These are phyloP conservation scores for Arthrobotrys entomopaga DNA, from an alignment of 2,329 filamentous ascomycete species.

Conservation along the genomic window DNA sequence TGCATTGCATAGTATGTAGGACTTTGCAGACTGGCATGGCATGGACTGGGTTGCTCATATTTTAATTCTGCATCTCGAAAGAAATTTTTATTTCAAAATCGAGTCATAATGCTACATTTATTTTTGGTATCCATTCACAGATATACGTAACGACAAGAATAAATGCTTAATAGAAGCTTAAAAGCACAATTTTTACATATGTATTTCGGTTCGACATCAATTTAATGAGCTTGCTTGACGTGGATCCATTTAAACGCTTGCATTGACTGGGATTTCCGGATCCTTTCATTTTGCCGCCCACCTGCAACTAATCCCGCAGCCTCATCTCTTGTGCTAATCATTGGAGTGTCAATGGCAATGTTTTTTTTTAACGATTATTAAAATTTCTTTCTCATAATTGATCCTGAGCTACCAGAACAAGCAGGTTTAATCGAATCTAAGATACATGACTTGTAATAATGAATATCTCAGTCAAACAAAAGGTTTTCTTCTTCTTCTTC, in stretches of 20 bases:
- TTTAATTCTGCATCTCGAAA: neutral
- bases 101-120: neutral
- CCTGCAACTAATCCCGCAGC: conserved; percentile 16
- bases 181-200: too few species aligned
- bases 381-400: too few species aligned
- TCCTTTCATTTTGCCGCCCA: conserved; percentile 6
- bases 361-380: neutral
- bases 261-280: neutral
- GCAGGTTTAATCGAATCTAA: too few species aligned
- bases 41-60: neutral
- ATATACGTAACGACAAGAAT: too few species aligned
- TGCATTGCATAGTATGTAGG: conserved; percentile 37
- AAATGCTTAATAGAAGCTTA: too few species aligned
- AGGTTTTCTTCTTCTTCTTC: neutral
- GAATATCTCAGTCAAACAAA: neutral
- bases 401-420: too few species aligned
- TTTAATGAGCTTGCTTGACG: conserved; percentile 18
- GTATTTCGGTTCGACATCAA: too few species aligned
- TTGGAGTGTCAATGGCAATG: neutral
- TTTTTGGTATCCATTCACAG: too few species aligned
- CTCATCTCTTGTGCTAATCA: neutral
- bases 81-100: neutral
- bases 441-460: too few species aligned
- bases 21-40: conserved; percentile 17
- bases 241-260: conserved; percentile 32